phyloP scores from a whole-genome alignment of 73 alveolate genomes.

The Paramecium bursaria region DNA sequence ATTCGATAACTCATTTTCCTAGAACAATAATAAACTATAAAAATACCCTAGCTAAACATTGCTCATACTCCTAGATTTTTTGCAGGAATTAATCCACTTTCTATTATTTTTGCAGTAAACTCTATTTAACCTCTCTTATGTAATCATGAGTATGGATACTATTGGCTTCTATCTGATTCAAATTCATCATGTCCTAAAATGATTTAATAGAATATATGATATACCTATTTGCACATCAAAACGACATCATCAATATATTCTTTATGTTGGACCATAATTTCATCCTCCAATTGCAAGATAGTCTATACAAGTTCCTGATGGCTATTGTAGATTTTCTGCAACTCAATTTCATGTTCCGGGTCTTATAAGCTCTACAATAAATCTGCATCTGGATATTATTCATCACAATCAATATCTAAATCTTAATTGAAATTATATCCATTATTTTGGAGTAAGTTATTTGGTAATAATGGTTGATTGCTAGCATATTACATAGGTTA shows the following conservation, averaged over 20 bases:
- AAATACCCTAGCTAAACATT: conserved; percentile 9
- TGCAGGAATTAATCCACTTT: background rate
- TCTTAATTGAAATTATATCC: background rate
- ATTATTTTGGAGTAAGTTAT: background rate
- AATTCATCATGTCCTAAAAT: conserved; percentile 34
- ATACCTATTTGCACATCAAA: conserved; percentile 17
- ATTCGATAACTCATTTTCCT: conserved; percentile 43
- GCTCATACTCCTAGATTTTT: conserved; percentile 7
- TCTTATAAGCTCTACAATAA: conserved; percentile 15
- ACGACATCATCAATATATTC: conserved; percentile 54
- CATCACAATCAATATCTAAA: no score
- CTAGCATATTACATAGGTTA: background rate
- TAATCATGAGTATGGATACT: background rate
- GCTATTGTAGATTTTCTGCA: no score
- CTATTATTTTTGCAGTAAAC: background rate
- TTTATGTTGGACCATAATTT: conserved; percentile 41
- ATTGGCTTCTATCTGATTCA: conserved; percentile 15
- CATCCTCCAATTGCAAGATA: conserved; percentile 40
- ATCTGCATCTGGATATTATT: no score
- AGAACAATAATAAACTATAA: background rate
- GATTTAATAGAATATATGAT: no score
- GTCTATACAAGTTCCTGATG: conserved; percentile 19
- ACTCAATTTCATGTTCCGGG: conserved; percentile 7
- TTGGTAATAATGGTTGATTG: background rate
- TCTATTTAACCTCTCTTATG: conserved; percentile 14